A percentile compares a stretch with the other conserved stretches of the same genome.
These are phyloP conservation scores for Nissolia schottii DNA, from an alignment of 306 rosid species.

Conservation along the genomic window DNA sequence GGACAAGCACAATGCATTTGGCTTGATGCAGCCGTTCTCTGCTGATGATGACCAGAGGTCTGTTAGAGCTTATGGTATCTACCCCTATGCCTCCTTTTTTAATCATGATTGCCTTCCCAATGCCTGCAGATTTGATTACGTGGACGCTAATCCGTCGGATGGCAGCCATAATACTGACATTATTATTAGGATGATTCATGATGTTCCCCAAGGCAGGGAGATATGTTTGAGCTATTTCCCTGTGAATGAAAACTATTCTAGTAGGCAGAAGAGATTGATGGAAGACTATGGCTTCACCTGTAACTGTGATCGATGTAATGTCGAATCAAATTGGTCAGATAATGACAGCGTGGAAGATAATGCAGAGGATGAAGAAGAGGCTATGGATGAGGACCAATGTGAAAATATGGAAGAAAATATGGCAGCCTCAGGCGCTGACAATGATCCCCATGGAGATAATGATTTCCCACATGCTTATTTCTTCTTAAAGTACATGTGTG, in stretches of 20 bases:
- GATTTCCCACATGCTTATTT: conserved; percentile 85
- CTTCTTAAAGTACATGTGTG: conserved; percentile 68
- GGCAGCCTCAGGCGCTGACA: conserved; percentile 33
- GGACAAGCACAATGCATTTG: conserved; percentile 71
- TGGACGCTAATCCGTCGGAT: conserved; percentile 32
- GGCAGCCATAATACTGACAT: conserved; percentile 46
- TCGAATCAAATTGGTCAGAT: conserved; percentile 75
- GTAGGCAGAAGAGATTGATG: conserved; percentile 58
- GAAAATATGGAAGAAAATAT: conserved; percentile 43
- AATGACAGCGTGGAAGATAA: conserved; percentile 35
- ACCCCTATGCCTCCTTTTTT: conserved; percentile 64
- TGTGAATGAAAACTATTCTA: conserved; percentile 50
- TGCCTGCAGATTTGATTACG: conserved; percentile 85
- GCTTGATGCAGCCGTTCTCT: conserved; percentile 66
- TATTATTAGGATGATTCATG: conserved; percentile 66
- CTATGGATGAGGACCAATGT: conserved; percentile 40
- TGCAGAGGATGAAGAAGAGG: conserved; percentile 42
- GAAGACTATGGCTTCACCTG: conserved; percentile 84
- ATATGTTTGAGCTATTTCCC: conserved; percentile 85
- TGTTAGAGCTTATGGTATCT: conserved; percentile 70
- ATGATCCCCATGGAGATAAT: conserved; percentile 21
- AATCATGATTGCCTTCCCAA: conserved; percentile 92
- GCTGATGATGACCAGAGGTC: conserved; percentile 41
- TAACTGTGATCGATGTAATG: conserved; percentile 70
- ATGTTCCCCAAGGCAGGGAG: conserved; percentile 81